Evolutionary conservation across 1,284 basidiomycete genomes (phyloP), one percentile per base, ranked within the genome.

Genomic region (Porogramme epimiltina): DNA sequence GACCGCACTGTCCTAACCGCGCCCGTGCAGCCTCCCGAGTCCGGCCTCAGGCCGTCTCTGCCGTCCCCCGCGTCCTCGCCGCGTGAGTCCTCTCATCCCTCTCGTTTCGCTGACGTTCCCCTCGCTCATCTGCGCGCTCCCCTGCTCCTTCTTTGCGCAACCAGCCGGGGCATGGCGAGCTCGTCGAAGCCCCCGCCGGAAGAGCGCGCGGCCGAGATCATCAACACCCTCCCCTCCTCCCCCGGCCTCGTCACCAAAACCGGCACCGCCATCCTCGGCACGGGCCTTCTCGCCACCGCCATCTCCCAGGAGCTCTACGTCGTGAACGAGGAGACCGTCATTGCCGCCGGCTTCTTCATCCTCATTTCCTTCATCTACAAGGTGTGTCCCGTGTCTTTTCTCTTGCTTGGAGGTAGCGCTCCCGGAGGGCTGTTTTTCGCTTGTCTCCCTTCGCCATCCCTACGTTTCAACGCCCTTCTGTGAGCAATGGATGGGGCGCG

Each of bases 281-380:
- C 93, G 36, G 95, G 93, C 69, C 79, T 94, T 56, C 78, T 89
- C 55, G 96, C 95, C 24, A 85, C 94, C 19, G 95, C 95, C 68
- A 95, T 98, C 76, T 97, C 94, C 36, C 91, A 95, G 72, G 96
- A 99, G 77, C 85, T 98, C 52, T 98, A 98, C 72, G 96, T 99
- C 55, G 85, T 96, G 67, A 98, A 98, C 74, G 95, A 98, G 75
- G 95, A 97, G 79, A 87, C 90, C 31, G 85, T 95, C 55, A 79
- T 95, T 36, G 81, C 87, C 37, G 77, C 88, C 48, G 95, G 91
- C 45, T 93, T 91, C 65, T 79, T 92, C 62, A 89, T 97, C 66
- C 85, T 98, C 69, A 86, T 96, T 62, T 82, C 85, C 25, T 91
- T 89, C 72, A 82, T 98, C 65, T 93, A 85, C 66, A 88, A 88